Evolutionary conservation across 2,329 filamentous ascomycete genomes (phyloP).

Genomic region (Hypoxylon sp.): DNA sequence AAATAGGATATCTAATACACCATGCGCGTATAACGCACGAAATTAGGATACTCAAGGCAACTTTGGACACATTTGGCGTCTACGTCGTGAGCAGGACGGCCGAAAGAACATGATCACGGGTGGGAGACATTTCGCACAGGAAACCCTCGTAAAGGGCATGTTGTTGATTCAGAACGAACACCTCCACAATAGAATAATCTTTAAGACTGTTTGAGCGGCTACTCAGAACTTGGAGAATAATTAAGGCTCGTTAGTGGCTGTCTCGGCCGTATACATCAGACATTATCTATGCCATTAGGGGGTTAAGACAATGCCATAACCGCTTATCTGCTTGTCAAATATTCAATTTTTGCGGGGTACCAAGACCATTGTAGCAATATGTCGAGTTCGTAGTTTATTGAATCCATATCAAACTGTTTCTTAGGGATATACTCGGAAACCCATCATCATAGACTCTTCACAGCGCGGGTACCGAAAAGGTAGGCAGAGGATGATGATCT

Average conservation of each 20-base stretch:
- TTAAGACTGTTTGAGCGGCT: neutral
- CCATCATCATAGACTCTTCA: neutral
- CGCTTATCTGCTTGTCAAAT: constrained; percentile 17
- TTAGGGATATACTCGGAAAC: neutral
- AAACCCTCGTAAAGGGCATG: neutral
- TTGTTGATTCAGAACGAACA: neutral
- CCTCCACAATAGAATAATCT: constrained; percentile 5
- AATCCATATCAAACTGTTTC: constrained; percentile 7
- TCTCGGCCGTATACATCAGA: constrained; percentile 44
- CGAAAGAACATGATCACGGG: neutral
- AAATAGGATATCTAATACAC: neutral
- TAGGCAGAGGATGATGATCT: neutral
- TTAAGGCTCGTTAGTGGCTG: constrained; percentile 31
- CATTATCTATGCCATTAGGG: constrained; percentile 16
- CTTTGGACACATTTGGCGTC: neutral
- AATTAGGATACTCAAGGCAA: neutral
- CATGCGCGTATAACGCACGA: neutral
- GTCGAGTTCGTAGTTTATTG: neutral
- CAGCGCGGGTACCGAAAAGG: neutral
- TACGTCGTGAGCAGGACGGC: neutral
- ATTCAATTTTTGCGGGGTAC: constrained; percentile 34
- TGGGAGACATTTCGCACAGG: neutral
- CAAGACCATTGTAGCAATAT: constrained; percentile 1
- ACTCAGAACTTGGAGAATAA: constrained; percentile 12
- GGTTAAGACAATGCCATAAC: constrained; percentile 41